Evolutionary conservation across 1,284 basidiomycete species (phyloP).

Genomic region (Ceratobasidium sp.): DNA sequence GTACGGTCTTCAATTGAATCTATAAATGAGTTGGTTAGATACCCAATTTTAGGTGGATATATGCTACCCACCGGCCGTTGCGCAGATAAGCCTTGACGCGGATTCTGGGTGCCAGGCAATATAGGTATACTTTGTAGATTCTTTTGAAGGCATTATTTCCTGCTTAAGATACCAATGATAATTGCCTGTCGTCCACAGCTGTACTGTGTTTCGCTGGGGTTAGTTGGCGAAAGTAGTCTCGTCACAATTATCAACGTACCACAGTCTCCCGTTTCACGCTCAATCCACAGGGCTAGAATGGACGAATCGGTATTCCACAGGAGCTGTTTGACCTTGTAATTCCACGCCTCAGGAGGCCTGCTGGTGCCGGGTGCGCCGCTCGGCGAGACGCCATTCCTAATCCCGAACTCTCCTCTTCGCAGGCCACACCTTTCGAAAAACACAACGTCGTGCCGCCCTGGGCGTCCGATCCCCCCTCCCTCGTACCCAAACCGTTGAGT

Average conservation of each 20-base stretch:
- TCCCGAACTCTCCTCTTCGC: constrained; percentile 85
- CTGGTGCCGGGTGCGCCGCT: not conserved
- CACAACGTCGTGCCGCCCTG: constrained; percentile 82
- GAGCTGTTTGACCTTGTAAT: constrained; percentile 76
- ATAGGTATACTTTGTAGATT: constrained; percentile 64
- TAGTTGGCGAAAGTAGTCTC: not conserved
- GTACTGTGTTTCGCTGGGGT: constrained; percentile 60
- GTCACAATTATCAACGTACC: constrained; percentile 55
- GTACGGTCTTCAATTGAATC: constrained; percentile 63
- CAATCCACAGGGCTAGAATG: constrained; percentile 85
- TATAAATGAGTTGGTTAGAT: constrained; percentile 6
- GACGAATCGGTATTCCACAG: constrained; percentile 91
- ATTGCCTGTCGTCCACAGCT: constrained; percentile 94
- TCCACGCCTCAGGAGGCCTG: constrained; percentile 53
- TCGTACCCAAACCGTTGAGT: constrained; percentile 83
- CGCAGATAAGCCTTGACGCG: constrained; percentile 70
- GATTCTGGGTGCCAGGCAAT: constrained; percentile 90
- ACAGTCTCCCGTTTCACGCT: constrained; percentile 68
- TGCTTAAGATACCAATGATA: constrained; percentile 98
- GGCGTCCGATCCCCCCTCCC: constrained; percentile 69
- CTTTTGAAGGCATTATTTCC: constrained; percentile 65
- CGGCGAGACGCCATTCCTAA: constrained; percentile 58
- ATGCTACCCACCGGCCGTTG: constrained; percentile 55
- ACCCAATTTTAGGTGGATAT: not conserved
- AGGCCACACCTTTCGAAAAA: constrained; percentile 97